Evolutionary conservation across 2,329 filamentous ascomycete genomes (phyloP).

Genomic region (Lasiodiplodia citricola): DNA sequence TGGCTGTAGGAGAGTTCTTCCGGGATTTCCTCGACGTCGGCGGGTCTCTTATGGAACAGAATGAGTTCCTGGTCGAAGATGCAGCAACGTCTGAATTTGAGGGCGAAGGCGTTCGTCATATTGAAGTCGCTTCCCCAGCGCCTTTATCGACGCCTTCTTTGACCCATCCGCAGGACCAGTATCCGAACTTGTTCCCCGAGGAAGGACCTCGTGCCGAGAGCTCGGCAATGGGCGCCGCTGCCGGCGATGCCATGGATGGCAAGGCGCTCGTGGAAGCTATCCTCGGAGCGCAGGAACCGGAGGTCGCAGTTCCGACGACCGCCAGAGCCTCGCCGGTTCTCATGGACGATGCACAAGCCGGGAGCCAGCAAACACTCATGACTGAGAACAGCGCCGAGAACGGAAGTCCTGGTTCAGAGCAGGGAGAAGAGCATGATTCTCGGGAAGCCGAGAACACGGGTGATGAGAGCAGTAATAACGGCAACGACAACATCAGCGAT

Average conservation of each 20-base stretch:
- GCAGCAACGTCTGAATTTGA: slow-evolving; percentile 9
- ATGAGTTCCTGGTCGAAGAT: neutral
- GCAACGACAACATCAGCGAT: slow-evolving; percentile 16
- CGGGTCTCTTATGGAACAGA: neutral
- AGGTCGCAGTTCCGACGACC: neutral
- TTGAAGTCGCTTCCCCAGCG: slow-evolving; percentile 13
- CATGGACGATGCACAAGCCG: slow-evolving; percentile 2
- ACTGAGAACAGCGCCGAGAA: neutral
- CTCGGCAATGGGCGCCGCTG: slow-evolving; percentile 23
- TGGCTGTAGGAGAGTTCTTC: slow-evolving; percentile 22
- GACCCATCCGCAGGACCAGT: slow-evolving; percentile 2
- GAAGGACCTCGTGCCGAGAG: slow-evolving; percentile 19
- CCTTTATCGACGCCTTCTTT: neutral
- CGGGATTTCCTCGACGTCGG: slow-evolving; percentile 7
- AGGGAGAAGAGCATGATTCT: slow-evolving; percentile 3
- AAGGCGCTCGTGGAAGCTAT: slow-evolving; percentile 12
- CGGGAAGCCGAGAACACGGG: slow-evolving; percentile 17
- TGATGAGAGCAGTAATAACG: slow-evolving; percentile 17
- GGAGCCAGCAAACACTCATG: neutral
- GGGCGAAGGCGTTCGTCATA: slow-evolving; percentile 1
- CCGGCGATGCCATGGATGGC: slow-evolving; percentile 8
- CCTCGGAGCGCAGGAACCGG: neutral
- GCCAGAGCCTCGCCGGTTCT: neutral
- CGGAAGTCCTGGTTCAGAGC: neutral
- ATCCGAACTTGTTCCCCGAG: slow-evolving; percentile 13